Percentiles rank a stretch among this genome's conserved stretches.
These are phyloP conservation scores for Entomophthora muscae DNA, from an alignment of 371 early-diverging fungal genomes.

Conservation along the genomic window DNA sequence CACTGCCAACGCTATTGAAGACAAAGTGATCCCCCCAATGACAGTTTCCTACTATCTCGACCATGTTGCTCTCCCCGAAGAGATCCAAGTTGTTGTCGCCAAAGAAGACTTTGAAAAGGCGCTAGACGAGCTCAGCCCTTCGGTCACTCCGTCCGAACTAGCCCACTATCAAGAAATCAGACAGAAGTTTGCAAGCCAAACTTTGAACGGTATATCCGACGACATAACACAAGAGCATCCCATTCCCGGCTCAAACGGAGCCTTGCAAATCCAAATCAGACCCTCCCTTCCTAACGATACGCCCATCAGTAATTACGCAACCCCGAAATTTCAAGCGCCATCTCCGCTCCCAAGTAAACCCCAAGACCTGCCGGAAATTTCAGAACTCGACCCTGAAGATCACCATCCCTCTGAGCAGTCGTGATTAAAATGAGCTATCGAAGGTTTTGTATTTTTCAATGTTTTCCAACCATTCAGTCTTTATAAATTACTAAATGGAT, in stretches of 20 bases:
- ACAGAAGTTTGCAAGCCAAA: constrained; percentile 22
- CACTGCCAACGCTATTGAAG: constrained; percentile 63
- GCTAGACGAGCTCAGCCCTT: constrained; percentile 66
- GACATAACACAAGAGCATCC: not conserved
- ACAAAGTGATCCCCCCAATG: constrained; percentile 20
- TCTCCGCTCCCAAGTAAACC: no score
- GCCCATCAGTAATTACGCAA: no score
- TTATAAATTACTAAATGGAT: no score
- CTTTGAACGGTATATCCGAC: not conserved
- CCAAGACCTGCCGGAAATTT: no score
- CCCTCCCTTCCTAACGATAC: not conserved
- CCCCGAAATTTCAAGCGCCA: no score
- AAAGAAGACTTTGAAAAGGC: constrained; percentile 71
- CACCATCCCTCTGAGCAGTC: no score
- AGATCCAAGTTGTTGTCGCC: constrained; percentile 52
- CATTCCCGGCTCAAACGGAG: not conserved
- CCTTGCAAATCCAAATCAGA: not conserved
- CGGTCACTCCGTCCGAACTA: constrained; percentile 77
- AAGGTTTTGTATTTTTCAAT: no score
- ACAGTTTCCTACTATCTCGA: constrained; percentile 74
- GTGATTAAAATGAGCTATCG: no score
- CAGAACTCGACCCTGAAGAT: no score
- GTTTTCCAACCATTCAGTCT: no score
- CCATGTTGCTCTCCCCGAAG: constrained; percentile 40
- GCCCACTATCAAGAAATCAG: constrained; percentile 66